phyloP scores from a whole-genome alignment of 176 grass and related monocot genomes.

The Guadua angustifolia region DNA sequence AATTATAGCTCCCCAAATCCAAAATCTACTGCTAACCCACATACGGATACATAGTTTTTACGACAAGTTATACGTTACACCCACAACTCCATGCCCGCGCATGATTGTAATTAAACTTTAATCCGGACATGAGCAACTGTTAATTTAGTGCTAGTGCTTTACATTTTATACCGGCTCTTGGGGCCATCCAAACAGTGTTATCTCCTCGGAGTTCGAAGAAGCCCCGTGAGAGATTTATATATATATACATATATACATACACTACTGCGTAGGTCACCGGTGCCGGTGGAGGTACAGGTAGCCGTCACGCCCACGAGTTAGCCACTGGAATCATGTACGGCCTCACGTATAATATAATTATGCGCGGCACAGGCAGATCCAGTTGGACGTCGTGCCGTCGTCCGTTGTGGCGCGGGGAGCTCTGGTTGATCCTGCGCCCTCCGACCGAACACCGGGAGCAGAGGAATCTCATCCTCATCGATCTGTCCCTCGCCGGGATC shows the following conservation, averaged over 20 bases:
- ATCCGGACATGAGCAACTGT: neutral
- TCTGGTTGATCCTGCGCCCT: conserved; percentile 30
- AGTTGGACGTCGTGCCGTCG: conserved; percentile 39
- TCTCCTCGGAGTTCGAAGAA: conserved; percentile 34
- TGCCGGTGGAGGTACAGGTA: conserved; percentile 16
- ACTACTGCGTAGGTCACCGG: conserved; percentile 20
- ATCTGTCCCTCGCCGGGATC: conserved; percentile 10
- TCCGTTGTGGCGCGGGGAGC: neutral
- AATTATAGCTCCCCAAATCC: no score
- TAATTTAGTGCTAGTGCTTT: neutral
- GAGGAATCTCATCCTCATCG: conserved; percentile 45
- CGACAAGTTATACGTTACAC: conserved; percentile 26
- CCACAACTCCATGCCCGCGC: neutral
- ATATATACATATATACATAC: no score
- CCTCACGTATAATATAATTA: conserved; percentile 40
- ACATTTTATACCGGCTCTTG: conserved; percentile 19
- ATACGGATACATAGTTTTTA: conserved; percentile 40
- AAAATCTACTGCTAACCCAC: conserved; percentile 10
- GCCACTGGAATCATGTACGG: conserved; percentile 36
- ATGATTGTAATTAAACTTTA: neutral
- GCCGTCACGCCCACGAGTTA: conserved; percentile 43
- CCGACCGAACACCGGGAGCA: conserved; percentile 35
- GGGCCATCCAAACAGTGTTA: conserved; percentile 30
- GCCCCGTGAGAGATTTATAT: neutral
- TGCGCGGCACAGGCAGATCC: conserved; percentile 43